Evolutionary conservation across 176 grass and related monocot species (phyloP).

Genomic region (Oryza brachyantha): DNA sequence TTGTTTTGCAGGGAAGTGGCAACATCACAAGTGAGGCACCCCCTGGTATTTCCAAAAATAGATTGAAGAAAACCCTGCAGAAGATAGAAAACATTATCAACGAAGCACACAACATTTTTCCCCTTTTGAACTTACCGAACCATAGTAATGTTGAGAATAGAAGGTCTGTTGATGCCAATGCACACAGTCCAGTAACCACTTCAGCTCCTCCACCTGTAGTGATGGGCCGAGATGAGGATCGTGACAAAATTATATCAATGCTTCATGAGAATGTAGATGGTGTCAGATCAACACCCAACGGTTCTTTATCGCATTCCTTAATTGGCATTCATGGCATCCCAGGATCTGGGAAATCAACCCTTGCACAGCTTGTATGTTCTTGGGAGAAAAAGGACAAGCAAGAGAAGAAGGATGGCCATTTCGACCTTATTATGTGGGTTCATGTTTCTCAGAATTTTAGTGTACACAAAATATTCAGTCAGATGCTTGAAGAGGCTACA

Average conservation of each 20-base stretch:
- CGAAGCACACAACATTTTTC: neutral
- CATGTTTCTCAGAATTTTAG: neutral
- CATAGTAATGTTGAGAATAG: neutral
- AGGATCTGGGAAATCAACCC: neutral
- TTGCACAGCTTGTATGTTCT: neutral
- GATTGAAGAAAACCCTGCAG: neutral
- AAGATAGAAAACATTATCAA: neutral
- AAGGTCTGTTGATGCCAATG: neutral
- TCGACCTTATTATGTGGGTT: neutral
- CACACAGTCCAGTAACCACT: neutral
- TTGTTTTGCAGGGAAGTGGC: neutral
- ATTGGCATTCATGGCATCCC: neutral
- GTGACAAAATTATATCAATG: neutral
- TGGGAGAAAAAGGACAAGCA: neutral
- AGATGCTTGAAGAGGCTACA: neutral
- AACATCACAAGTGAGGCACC: neutral
- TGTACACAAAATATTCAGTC: neutral
- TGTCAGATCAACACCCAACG: too few species aligned
- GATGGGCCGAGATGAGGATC: neutral
- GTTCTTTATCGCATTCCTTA: neutral
- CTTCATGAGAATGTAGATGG: too few species aligned
- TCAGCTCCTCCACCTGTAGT: neutral
- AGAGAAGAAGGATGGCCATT: neutral
- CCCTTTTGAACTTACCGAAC: neutral
- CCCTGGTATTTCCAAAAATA: neutral